Evolutionary conservation across 257 asterid species (phyloP).

Genomic region (Solanum arcanum): DNA sequence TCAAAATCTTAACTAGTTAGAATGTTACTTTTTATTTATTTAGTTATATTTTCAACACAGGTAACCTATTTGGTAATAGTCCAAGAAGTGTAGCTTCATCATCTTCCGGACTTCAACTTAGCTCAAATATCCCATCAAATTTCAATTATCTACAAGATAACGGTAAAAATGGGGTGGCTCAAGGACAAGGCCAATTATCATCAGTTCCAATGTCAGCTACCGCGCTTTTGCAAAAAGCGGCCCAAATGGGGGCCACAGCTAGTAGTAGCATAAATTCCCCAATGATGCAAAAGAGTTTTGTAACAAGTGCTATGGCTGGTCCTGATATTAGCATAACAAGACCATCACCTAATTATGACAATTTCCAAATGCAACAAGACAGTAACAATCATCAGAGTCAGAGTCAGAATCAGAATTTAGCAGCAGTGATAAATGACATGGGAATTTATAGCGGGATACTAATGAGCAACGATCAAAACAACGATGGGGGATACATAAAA

Average conservation of each 20-base stretch:
- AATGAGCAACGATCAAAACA: slow-evolving; percentile 30
- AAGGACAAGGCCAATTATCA: slow-evolving; percentile 16
- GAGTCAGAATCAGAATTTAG: slow-evolving; percentile 1
- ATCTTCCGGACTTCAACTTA: slow-evolving; percentile 67
- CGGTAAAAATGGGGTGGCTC: slow-evolving; percentile 6
- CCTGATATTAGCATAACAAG: slow-evolving; percentile 31
- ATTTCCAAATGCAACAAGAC: slow-evolving; percentile 24
- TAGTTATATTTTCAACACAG: background rate
- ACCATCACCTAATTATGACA: slow-evolving; percentile 16
- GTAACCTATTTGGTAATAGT: slow-evolving; percentile 42
- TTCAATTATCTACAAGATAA: slow-evolving; percentile 35
- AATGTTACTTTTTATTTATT: background rate
- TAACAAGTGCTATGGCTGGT: slow-evolving; percentile 41
- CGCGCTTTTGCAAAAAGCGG: slow-evolving; percentile 71
- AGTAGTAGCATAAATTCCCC: slow-evolving; percentile 54
- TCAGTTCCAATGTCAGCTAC: slow-evolving; percentile 78
- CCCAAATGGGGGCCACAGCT: slow-evolving; percentile 78
- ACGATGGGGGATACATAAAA: slow-evolving; percentile 23
- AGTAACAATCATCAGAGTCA: slow-evolving; percentile 7
- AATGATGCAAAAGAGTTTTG: slow-evolving; percentile 72
- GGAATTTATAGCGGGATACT: slow-evolving; percentile 62
- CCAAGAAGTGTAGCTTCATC: slow-evolving; percentile 49
- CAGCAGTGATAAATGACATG: slow-evolving; percentile 35
- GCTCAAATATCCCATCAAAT: slow-evolving; percentile 47
- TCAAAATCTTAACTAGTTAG: background rate